Evolutionary conservation across 192 early-diverging fungal genomes (phyloP).

Genomic region (Coemansia interrupta): DNA sequence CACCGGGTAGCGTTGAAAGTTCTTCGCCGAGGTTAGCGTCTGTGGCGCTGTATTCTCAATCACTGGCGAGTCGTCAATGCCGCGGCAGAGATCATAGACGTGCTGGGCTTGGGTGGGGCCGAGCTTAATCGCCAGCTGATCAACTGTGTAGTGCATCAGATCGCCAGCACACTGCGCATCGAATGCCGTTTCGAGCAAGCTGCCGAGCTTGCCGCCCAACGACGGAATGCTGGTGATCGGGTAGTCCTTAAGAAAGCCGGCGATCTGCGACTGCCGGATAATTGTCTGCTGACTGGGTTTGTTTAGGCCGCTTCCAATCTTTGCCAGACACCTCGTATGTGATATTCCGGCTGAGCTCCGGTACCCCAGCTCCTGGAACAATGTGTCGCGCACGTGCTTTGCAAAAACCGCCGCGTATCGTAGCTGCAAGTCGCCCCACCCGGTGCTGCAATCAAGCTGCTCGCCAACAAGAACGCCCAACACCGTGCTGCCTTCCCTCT

Average conservation of each 20-base stretch:
- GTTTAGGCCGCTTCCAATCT: slow-evolving; percentile 77
- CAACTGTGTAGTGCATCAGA: slow-evolving; percentile 24
- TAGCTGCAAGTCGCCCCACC: slow-evolving; percentile 79
- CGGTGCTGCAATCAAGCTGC: slow-evolving; percentile 22
- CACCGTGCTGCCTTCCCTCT: slow-evolving; percentile 15
- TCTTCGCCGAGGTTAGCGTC: slow-evolving; percentile 39
- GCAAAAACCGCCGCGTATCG: slow-evolving; percentile 68
- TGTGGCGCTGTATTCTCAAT: slow-evolving; percentile 27
- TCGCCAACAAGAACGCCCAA: slow-evolving; percentile 49
- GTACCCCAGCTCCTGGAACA: slow-evolving; percentile 69
- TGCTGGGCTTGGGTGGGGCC: slow-evolving; percentile 24
- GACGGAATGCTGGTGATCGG: slow-evolving; percentile 77
- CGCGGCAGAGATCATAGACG: slow-evolving; percentile 41
- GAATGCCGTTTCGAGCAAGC: slow-evolving; percentile 61
- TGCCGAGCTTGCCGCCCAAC: slow-evolving; percentile 84
- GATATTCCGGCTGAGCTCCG: slow-evolving; percentile 80
- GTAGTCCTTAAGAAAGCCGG: slow-evolving; percentile 59
- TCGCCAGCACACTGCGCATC: slow-evolving; percentile 46
- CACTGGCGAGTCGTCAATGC: slow-evolving; percentile 46
- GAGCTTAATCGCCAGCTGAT: slow-evolving; percentile 37
- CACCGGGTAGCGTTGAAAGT: slow-evolving; percentile 29
- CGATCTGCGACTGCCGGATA: slow-evolving; percentile 57
- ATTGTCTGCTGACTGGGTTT: slow-evolving; percentile 82
- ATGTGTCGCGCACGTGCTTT: slow-evolving; percentile 57
- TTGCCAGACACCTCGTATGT: slow-evolving; percentile 82